phyloP scores from a whole-genome alignment of 2,329 filamentous ascomycete species.

The Aspergillus pseudonomiae region DNA sequence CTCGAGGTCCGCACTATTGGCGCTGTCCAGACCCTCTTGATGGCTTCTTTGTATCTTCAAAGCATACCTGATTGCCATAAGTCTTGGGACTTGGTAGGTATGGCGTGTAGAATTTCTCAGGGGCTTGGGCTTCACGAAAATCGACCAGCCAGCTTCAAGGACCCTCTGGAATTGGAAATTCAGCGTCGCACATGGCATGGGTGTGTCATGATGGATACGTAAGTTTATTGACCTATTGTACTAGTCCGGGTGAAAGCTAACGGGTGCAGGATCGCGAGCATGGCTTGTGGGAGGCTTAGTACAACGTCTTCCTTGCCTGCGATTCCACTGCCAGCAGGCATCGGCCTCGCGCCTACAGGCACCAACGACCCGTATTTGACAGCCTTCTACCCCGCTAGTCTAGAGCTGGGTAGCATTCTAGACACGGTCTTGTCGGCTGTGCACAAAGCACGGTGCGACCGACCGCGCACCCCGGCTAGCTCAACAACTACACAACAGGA shows the following conservation, averaged over 20 bases:
- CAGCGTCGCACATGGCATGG: conserved; percentile 44
- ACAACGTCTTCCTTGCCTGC: conserved; percentile 36
- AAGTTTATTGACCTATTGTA: conserved; percentile 7
- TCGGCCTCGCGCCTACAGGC: conserved; percentile 9
- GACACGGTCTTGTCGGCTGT: conserved; percentile 39
- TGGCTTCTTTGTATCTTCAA: conserved; percentile 45
- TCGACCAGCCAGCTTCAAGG: conserved; percentile 16
- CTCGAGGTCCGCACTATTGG: conserved; percentile 43
- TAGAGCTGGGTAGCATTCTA: conserved; percentile 34
- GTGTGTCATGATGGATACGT: conserved; percentile 45
- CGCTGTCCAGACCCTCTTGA: conserved; percentile 46
- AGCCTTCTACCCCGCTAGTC: conserved; percentile 31
- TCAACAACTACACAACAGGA: conserved; percentile 15
- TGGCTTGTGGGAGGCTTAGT: conserved; percentile 42
- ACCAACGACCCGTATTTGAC: conserved; percentile 22
- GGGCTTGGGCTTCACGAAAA: conserved; percentile 47
- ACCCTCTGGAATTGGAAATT: conserved; percentile 41
- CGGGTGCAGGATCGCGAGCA: conserved; percentile 37
- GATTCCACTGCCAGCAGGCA: conserved; percentile 25
- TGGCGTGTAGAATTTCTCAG: conserved; percentile 47
- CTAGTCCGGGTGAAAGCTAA: background rate
- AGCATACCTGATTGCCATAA: conserved; percentile 45
- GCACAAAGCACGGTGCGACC: conserved; percentile 35
- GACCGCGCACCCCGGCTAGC: conserved; percentile 13
- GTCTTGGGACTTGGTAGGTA: conserved; percentile 49